Conservation (phyloP, 1,139 yeast species). For the Kodamaea arcana region DNA sequence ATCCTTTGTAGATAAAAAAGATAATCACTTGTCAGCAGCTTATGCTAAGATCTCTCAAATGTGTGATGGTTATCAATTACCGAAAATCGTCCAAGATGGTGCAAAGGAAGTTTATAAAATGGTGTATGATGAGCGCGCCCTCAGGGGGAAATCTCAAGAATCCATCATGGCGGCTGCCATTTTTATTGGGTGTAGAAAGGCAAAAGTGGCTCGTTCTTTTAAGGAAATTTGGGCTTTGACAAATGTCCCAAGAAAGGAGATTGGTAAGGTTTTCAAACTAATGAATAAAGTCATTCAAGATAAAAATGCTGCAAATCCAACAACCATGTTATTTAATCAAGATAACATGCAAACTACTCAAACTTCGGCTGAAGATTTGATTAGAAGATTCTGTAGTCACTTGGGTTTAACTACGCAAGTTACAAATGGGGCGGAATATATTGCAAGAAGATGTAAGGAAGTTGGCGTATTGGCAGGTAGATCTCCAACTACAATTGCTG, state of each 20-base stretch:
- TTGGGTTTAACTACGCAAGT: constrained; percentile 82
- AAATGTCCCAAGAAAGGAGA: constrained; percentile 89
- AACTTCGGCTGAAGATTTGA: constrained; percentile 90
- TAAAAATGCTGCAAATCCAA: constrained; percentile 50
- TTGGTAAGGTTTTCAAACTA: constrained; percentile 81
- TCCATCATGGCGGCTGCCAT: constrained; percentile 97
- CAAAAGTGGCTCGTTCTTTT: constrained; percentile 91
- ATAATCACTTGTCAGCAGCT: constrained; percentile 83
- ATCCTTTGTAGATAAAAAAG: constrained; percentile 81
- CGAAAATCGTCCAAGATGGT: constrained; percentile 93
- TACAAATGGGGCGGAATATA: constrained; percentile 89
- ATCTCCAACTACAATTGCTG: constrained; percentile 96
- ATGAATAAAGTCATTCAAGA: constrained; percentile 75
- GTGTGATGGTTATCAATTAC: constrained; percentile 95
- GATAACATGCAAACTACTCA: constrained; percentile 79
- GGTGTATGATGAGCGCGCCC: constrained; percentile 81
- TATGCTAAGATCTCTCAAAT: constrained; percentile 88
- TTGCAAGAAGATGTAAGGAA: constrained; percentile 85
- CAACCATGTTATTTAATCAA: constrained; percentile 31
- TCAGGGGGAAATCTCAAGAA: constrained; percentile 90
- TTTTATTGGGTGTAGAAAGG: constrained; percentile 90
- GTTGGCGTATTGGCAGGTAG: constrained; percentile 95
- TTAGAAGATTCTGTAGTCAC: constrained; percentile 94
- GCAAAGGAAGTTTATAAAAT: constrained; percentile 94
- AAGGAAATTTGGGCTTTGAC: constrained; percentile 96